Base-by-base conservation (phyloP, 495 filamentous ascomycete genomes). In the Chlorociboria aeruginascens region DNA sequence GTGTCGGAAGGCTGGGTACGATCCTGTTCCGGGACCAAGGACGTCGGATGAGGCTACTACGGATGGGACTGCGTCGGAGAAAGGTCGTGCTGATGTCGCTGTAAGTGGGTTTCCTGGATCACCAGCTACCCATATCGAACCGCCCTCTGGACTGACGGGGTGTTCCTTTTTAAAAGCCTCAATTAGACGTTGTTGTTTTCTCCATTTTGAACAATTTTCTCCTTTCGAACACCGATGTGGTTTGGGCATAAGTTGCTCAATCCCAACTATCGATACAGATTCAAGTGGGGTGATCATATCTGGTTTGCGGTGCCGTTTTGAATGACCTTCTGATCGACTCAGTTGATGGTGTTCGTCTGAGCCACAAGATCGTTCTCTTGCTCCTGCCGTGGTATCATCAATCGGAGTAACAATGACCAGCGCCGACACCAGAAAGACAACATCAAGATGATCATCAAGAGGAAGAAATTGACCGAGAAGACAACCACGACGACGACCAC, bases 401-500 rank as follows among this genome's bases (percentile, higher is more conserved):
- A 77, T 76, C 13, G 75, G 71, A 13, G 76, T 64, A 95, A 84
- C 69, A 81, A 83, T 56, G 88, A 94, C 52, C 78, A 82, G 65
- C 74, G 92, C 50, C 77, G 81, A 56, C 62, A 81, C 20, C 86
- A 95, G 61, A 98, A 98, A 73, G 92, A 96, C 61, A 69, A 77
- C 16, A 89, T 98, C 70, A 98, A 98, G 75, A 82, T 83, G 69
- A 87, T 89, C 65, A 98, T 98, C 69, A 94, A 94, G 76, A 79
- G 86, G 46, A 96, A 89, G 52, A 96, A 97, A 75, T 72, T 89
- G 50, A 77, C 83, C 34, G 90, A 97, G 68, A 92, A 95, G 76
- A 72, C 72, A 35, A 69, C 76, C 41, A 69, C 76, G 54, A 66
- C 61, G 12, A 70, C 72, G 35, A 65, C 77, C 38, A 70, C 77